Base-by-base conservation (phyloP, 306 rosid genomes). In the Cucumis cinereus region DNA sequence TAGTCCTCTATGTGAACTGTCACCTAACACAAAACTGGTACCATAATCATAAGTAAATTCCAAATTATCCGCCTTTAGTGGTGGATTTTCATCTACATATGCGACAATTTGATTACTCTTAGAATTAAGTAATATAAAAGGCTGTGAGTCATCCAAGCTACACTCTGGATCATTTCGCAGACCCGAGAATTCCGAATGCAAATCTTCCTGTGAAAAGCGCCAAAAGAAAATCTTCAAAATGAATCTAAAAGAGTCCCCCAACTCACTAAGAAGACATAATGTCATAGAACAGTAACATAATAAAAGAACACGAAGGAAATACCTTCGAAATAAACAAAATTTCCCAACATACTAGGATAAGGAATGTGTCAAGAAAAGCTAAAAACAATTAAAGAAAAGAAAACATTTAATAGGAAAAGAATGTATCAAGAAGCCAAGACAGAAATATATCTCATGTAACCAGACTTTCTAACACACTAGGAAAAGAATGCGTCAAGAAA, bases 21-120 rank as follows among this genome's bases (percentile, higher is more conserved):
- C 98, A 80, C 97, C 96, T 82, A 94, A 84, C 77, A 87, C 83
- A 84, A 87, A 94, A 82, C 82, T 87, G 30, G 87, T 68, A 78
- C 82, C 87, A 63, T 79, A 94, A 49, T 83, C 83, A 82, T 89
- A 94, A 41, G 90, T 82, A 78, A 80, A 85, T 70, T 86, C 75
- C 82, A 84, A 87, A 57, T 50, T 81, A 14, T 54, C 75, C 17
- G 82, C 73, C 66, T 70, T 84, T 33, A 87, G 84, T 78, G 86
- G 81, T 81, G 89, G 87, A 36, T 89, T 87, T 78, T 82, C 85
- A 58, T 89, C 90, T 7, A 72, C 77, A 78, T 86, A 84, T 66
- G 83, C 88, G 30, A 80, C 71, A 81, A 89, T 73, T 77, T 79
- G 83, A 73, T 77, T 70, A 63, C 81, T 81, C 76, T 80, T 78